phyloP scores from a whole-genome alignment of 108 stramenopile genomes.

The Skeletonema menzelii region DNA sequence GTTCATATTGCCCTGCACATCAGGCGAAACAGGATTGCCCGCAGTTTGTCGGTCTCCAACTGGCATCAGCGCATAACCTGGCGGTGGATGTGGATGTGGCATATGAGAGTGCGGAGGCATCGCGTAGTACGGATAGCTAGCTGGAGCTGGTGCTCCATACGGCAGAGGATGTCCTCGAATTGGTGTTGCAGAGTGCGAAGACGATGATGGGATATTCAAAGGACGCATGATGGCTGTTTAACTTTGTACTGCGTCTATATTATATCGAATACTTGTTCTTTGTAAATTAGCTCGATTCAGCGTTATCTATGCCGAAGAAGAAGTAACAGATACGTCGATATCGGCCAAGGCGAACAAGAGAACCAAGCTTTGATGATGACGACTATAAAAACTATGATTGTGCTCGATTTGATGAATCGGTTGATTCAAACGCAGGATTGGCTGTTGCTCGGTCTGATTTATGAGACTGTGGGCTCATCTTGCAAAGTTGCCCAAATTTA shows the following conservation, averaged over 20 bases:
- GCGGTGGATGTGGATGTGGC: neutral
- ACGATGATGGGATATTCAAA: neutral
- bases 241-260: neutral
- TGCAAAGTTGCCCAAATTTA: neutral
- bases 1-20: neutral
- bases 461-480: neutral
- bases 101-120: slow-evolving; percentile 1
- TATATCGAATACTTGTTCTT: neutral
- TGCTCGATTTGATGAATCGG: neutral
- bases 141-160: neutral
- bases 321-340: neutral
- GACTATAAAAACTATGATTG: neutral
- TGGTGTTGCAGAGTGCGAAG: neutral
- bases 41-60: neutral
- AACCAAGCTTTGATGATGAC: neutral
- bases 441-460: neutral
- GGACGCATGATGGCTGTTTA: neutral
- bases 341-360: neutral
- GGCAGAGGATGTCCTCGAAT: neutral
- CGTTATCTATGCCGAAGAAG: neutral
- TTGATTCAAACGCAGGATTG: neutral
- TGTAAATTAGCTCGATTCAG: neutral
- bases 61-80: neutral
- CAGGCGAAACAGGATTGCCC: neutral
- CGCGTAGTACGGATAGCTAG: neutral